These are phyloP conservation scores for Acer saccharum DNA, from an alignment of 345 rosid species.

Conservation along the genomic window DNA sequence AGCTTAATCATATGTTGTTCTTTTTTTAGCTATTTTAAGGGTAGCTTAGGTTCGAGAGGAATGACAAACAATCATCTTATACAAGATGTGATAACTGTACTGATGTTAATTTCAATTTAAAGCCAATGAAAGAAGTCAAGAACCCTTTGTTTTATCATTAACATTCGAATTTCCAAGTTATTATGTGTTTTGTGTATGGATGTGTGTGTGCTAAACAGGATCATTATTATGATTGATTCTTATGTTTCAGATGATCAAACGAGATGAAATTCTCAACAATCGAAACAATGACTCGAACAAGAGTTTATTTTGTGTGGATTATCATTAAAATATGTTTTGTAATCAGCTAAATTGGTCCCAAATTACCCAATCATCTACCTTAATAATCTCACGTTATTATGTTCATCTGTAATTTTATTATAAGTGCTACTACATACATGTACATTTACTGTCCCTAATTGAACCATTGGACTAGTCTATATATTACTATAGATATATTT, in stretches of 20 bases:
- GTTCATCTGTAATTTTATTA: not conserved
- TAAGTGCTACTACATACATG: no score
- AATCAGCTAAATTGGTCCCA: no score
- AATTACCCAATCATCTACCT: not conserved
- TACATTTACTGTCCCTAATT: not conserved
- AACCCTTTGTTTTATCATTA: not conserved
- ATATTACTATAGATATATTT: no score
- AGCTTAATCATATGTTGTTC: not conserved
- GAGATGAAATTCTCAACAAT: not conserved
- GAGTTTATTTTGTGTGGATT: no score
- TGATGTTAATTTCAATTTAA: constrained; percentile 14
- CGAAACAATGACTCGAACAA: not conserved
- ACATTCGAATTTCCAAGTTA: not conserved
- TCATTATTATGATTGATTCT: no score
- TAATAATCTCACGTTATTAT: not conserved
- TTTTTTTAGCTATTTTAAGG: not conserved
- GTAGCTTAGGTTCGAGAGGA: constrained; percentile 11
- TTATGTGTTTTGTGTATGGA: not conserved
- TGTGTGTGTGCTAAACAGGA: no score
- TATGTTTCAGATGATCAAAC: no score
- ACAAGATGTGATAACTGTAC: not conserved
- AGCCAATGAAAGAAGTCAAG: not conserved
- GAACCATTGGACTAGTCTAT: not conserved
- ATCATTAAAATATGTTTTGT: no score
- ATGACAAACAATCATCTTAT: not conserved